A percentile compares a stretch with the other conserved stretches of the same genome.
These are phyloP conservation scores for Elsinoe batatas DNA, from an alignment of 2,329 filamentous ascomycete genomes.

Conservation along the genomic window DNA sequence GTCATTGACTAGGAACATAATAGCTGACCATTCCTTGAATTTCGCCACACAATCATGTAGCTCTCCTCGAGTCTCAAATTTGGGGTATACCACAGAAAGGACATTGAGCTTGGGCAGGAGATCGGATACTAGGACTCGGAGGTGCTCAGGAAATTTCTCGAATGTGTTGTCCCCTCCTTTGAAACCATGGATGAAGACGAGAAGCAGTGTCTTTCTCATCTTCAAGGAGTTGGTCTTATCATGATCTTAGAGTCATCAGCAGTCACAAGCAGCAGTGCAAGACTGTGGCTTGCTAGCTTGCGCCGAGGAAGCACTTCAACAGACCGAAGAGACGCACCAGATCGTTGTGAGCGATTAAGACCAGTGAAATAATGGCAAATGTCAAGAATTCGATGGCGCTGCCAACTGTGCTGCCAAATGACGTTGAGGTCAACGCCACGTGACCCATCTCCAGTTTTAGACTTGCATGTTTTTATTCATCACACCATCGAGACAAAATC, in stretches of 20 bases:
- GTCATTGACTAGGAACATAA: not conserved
- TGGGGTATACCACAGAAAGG: constrained; percentile 61
- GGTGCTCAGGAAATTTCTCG: constrained; percentile 62
- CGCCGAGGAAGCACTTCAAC: too few species aligned
- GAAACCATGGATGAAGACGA: constrained; percentile 85
- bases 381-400: too few species aligned
- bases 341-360: too few species aligned
- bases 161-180: constrained; percentile 77
- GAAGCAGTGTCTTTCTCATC: constrained; percentile 68
- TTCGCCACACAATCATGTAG: constrained; percentile 58
- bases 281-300: too few species aligned
- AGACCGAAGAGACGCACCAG: too few species aligned
- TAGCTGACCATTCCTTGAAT: constrained; percentile 64
- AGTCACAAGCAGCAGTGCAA: not conserved
- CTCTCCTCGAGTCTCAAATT: constrained; percentile 73
- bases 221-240: constrained; percentile 21
- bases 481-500: too few species aligned
- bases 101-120: constrained; percentile 61
- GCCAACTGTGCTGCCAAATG: too few species aligned
- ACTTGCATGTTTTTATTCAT: too few species aligned
- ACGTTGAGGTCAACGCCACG: too few species aligned
- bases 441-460: too few species aligned
- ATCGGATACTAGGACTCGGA: constrained; percentile 53
- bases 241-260: not conserved
- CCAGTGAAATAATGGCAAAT: too few species aligned